Base-by-base conservation (phyloP, 768 basidiomycete genomes). In the Hydnomerulius pinastri region DNA sequence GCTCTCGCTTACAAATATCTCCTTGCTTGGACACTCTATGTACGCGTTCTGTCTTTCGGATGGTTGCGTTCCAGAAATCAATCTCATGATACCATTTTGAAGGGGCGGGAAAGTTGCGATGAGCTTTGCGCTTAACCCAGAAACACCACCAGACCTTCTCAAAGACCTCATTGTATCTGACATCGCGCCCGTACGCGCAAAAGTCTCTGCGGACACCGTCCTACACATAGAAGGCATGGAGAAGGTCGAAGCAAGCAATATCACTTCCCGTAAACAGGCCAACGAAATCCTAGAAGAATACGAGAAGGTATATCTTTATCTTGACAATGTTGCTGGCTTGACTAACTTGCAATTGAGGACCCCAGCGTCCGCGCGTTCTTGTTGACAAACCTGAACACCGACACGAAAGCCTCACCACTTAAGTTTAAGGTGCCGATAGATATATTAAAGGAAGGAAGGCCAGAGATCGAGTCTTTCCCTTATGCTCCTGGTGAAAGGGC, bases 21-120 rank as follows among this genome's bases (percentile, higher is more conserved):
- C 88, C 2, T 75, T 97, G 4, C 72, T 96, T 4, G 94, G 94
- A 0, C 94, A 96, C 65, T 95, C 92, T 2, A 94, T 96, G 93
- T 92, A 57, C 47, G 87, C 72, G 49, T 17, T 30, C 3, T 12
- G 13, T 15, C 29, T 43, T 25, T 42, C 23, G 17, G 25, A 6
- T 13, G 10, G 11, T 28, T 15, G 15, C 51, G 6, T 6, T 25
- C 5, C 25, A 18, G 24, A 20, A 11, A 24, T 44, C 28, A n/a
- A n/a, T n/a, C 39, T 61, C 30, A 50, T 45, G 15, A 4, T n/a
- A 4, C 4, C 29, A 8, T 57, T 41, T 8, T 21, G 35, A 55
- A 92, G 90, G 90, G 92, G 92, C 43, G 92, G 90, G 18, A 94
- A 92, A 64, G 84, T 81, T 3, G 87, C 87, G 0, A 89, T 90